Conservation (phyloP, 2,329 filamentous ascomycete genomes). For the Monosporascus sp. region DNA sequence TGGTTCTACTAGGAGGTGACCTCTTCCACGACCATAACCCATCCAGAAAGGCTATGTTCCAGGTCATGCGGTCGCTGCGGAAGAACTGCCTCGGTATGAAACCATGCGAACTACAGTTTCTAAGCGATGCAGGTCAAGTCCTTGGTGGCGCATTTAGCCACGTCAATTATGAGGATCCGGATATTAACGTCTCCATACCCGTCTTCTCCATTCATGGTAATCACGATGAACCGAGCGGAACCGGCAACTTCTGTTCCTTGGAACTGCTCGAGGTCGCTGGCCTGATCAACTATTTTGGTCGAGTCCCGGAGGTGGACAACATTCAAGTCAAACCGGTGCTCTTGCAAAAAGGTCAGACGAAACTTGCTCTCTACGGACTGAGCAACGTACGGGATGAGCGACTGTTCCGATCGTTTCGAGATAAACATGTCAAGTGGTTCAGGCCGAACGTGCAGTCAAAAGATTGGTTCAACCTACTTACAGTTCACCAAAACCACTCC, state of each 20-base stretch:
- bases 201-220: conserved; percentile 99
- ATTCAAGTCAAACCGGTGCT: conserved; percentile 88
- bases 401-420: conserved; percentile 86
- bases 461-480: conserved; percentile 95
- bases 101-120: conserved; percentile 88
- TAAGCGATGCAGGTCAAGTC: conserved; percentile 87
- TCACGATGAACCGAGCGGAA: conserved; percentile 96
- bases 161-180: conserved; percentile 95
- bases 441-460: conserved; percentile 71
- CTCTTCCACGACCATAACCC: conserved; percentile 98
- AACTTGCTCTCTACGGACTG: conserved; percentile 86
- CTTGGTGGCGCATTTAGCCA: conserved; percentile 87
- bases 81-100: conserved; percentile 94
- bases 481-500: conserved; percentile 93
- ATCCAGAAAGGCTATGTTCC: conserved; percentile 90
- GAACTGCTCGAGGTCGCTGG: conserved; percentile 89
- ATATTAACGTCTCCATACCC: conserved; percentile 95
- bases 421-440: conserved; percentile 91
- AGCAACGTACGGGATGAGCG: conserved; percentile 96
- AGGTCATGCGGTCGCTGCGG: conserved; percentile 91
- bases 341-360: conserved; percentile 88
- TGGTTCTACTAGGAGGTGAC: conserved; percentile 92
- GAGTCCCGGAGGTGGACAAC: conserved; percentile 86
- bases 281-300: conserved; percentile 91
- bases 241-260: conserved; percentile 84